phyloP scores from a whole-genome alignment of 208 protist species.

The Leishmania amazonensis region DNA sequence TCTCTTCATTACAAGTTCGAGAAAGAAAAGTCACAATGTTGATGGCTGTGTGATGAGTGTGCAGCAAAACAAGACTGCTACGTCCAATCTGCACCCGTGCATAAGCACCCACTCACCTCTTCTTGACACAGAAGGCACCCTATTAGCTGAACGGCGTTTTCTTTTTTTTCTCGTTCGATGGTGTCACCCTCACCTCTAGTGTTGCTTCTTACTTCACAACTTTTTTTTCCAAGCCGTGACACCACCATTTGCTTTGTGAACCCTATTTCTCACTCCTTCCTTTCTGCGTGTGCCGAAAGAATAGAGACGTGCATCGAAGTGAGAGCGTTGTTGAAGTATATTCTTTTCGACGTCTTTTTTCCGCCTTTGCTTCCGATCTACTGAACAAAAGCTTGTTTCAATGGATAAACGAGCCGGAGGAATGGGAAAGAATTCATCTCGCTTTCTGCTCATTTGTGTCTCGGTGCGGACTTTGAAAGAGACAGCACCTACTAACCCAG shows the following conservation, averaged over 20 bases:
- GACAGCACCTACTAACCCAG: neutral
- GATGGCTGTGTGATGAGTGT: neutral
- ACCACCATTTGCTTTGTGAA: neutral
- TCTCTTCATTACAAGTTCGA: neutral
- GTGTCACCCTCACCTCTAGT: neutral
- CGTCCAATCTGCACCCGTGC: neutral
- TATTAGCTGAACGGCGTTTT: neutral
- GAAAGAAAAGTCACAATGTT: neutral
- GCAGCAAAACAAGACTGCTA: neutral
- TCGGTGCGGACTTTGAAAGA: neutral
- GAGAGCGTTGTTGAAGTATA: neutral
- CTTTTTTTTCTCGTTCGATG: neutral
- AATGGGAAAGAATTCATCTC: neutral
- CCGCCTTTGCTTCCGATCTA: neutral
- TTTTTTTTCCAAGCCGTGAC: neutral
- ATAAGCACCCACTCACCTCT: neutral
- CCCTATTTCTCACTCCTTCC: neutral
- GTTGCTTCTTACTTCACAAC: neutral
- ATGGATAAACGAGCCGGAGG: neutral
- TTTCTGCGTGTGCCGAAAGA: constrained; percentile 1
- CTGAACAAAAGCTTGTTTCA: neutral
- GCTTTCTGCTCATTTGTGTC: neutral
- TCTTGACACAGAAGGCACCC: neutral
- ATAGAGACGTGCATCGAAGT: too few species aligned
- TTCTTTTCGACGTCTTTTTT: neutral